Evolutionary conservation across 306 rosid species (phyloP).

Genomic region (Cajanus cajan): DNA sequence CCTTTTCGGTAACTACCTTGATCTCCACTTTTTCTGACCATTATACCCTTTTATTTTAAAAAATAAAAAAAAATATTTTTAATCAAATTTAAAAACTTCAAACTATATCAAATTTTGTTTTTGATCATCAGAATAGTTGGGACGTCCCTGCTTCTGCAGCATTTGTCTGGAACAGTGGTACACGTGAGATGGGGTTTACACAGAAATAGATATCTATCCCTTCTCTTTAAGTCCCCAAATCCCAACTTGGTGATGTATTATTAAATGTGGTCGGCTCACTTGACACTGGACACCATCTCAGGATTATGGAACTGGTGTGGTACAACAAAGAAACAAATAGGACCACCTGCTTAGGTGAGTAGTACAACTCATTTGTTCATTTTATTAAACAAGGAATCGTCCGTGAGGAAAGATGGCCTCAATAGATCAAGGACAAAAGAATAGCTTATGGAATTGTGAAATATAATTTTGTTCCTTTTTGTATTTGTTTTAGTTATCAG

Average conservation of each 20-base stretch:
- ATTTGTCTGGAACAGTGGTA: slow-evolving; percentile 39
- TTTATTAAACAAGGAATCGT: slow-evolving; percentile 40
- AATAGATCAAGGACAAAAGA: slow-evolving; percentile 36
- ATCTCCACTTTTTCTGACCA: too few relatives aligned
- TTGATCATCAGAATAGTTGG: slow-evolving; percentile 48
- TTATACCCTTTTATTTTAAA: too few relatives aligned
- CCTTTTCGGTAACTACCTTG: too few relatives aligned
- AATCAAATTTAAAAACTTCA: too few relatives aligned
- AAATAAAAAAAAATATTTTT: too few relatives aligned
- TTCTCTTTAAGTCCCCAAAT: slow-evolving; percentile 20
- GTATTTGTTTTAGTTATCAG: slow-evolving; percentile 22
- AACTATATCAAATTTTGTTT: slow-evolving; percentile 79
- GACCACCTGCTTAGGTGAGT: slow-evolving; percentile 42
- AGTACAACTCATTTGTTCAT: slow-evolving; percentile 73
- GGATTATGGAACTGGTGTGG: slow-evolving; percentile 42
- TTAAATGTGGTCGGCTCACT: slow-evolving; percentile 35
- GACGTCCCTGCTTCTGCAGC: slow-evolving; percentile 46
- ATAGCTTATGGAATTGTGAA: slow-evolving; percentile 41
- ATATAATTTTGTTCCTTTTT: slow-evolving; percentile 19
- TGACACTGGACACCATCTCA: slow-evolving; percentile 28
- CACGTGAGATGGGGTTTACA: slow-evolving; percentile 39
- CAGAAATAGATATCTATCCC: slow-evolving; percentile 21
- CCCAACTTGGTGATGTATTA: slow-evolving; percentile 31
- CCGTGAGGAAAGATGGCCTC: slow-evolving; percentile 36
- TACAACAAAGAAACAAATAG: slow-evolving; percentile 31